Evolutionary conservation across 176 grass and related monocot genomes (phyloP).

Genomic region (Cenchrus americanus): DNA sequence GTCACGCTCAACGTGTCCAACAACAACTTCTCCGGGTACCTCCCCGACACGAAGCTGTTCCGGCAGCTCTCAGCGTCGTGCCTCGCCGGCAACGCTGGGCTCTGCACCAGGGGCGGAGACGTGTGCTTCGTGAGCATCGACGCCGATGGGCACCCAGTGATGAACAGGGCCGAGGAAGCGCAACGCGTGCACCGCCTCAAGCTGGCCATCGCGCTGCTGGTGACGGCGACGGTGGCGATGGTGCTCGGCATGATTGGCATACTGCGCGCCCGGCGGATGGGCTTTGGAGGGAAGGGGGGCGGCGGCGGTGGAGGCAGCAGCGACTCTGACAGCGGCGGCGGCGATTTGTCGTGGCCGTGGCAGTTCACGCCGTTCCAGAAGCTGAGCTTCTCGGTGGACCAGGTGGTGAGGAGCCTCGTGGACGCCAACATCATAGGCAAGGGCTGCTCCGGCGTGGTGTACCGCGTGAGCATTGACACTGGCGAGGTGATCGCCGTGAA

Average conservation of each 20-base stretch:
- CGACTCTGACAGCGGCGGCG: conserved; percentile 53
- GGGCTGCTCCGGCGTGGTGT: conserved; percentile 88
- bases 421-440: conserved; percentile 95
- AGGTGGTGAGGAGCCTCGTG: conserved; percentile 79
- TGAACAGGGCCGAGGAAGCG: conserved; percentile 39
- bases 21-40: conserved; percentile 96
- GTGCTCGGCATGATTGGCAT: conserved; percentile 79
- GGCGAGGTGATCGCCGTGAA: conserved; percentile 94
- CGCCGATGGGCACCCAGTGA: conserved; percentile 54
- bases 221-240: conserved; percentile 87
- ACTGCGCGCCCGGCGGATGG: conserved; percentile 63
- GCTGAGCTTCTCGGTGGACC: conserved; percentile 85
- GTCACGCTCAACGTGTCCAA: conserved; percentile 90
- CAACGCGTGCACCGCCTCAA: conserved; percentile 70
- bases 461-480: conserved; percentile 83
- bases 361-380: conserved; percentile 99
- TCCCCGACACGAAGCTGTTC: conserved; percentile 97
- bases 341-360: conserved; percentile 86
- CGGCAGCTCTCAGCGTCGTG: conserved; percentile 75
- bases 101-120: conserved; percentile 85
- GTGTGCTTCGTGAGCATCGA: conserved; percentile 82
- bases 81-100: conserved; percentile 70
- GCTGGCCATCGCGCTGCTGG: conserved; percentile 77
- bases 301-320: conserved; percentile 32
- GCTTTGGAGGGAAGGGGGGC: conserved; percentile 27